Evolutionary conservation across 257 asterid genomes (phyloP).

Genomic region (Rehmannia glutinosa): DNA sequence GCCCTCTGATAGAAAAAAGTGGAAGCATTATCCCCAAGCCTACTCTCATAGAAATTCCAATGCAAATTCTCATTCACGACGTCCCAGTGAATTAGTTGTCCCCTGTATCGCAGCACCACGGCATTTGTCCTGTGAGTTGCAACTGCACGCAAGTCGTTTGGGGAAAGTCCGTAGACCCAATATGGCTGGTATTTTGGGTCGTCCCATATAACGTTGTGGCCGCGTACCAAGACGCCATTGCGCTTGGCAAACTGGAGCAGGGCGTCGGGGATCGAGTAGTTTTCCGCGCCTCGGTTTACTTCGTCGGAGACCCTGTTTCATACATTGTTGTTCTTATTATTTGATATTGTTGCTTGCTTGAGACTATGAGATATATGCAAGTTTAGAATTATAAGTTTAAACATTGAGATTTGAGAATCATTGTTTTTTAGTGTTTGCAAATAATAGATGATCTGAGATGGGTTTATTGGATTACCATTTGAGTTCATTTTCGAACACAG

Average conservation of each 20-base stretch:
- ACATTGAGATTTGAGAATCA: too few species aligned
- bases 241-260: conserved; percentile 26
- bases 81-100: conserved; percentile 45
- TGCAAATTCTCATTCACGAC: conserved; percentile 45
- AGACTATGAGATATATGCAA: too few species aligned
- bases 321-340: too few species aligned
- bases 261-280: conserved; percentile 31
- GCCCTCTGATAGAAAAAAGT: conserved; percentile 25
- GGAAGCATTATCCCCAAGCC: conserved; percentile 30
- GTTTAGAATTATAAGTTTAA: too few species aligned
- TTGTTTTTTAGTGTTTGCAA: too few species aligned
- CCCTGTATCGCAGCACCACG: conserved; percentile 33
- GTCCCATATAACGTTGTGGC: conserved; percentile 44
- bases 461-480: not conserved
- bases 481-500: not conserved
- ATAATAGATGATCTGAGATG: too few species aligned
- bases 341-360: too few species aligned
- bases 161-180: conserved; percentile 40
- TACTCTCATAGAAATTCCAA: conserved; percentile 40
- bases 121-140: conserved; percentile 23
- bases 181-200: conserved; percentile 12
- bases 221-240: conserved; percentile 34
- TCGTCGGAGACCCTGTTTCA: not conserved
- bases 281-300: not conserved
- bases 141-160: conserved; percentile 23